These are phyloP conservation scores for Moesziomyces globuligerus DNA, from an alignment of 1,284 basidiomycete species.

Conservation along the genomic window DNA sequence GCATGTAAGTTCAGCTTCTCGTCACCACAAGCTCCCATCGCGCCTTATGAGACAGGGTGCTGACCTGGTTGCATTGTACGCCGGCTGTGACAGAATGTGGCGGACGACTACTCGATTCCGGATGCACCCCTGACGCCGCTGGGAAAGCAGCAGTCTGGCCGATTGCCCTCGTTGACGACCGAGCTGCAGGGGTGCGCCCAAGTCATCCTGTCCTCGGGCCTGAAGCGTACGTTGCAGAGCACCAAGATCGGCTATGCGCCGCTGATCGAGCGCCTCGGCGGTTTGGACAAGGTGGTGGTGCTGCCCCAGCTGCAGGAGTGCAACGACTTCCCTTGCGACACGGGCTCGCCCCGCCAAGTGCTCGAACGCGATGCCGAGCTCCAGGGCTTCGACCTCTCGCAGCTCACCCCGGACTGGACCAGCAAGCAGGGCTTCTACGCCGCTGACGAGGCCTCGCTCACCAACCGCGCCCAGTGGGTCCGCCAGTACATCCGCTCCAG, in stretches of 20 bases:
- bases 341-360: slow-evolving; percentile 57
- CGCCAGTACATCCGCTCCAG: slow-evolving; percentile 63
- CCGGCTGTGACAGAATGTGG: slow-evolving; percentile 51
- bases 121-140: slow-evolving; percentile 65
- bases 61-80: neutral
- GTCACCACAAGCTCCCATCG: neutral
- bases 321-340: slow-evolving; percentile 65
- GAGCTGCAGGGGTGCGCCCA: slow-evolving; percentile 52
- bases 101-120: slow-evolving; percentile 57
- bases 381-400: slow-evolving; percentile 57
- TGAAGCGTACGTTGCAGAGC: slow-evolving; percentile 64
- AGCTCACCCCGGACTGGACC: slow-evolving; percentile 65
- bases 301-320: slow-evolving; percentile 66
- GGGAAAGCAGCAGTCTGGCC: slow-evolving; percentile 61
- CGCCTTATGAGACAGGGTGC: neutral
- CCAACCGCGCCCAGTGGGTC: slow-evolving; percentile 63
- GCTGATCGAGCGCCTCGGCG: slow-evolving; percentile 59
- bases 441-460: slow-evolving; percentile 55
- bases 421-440: slow-evolving; percentile 65
- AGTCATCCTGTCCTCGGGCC: slow-evolving; percentile 57
- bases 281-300: slow-evolving; percentile 48
- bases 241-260: slow-evolving; percentile 61
- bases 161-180: slow-evolving; percentile 47
- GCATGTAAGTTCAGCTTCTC: slow-evolving; percentile 43
- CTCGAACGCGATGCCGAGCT: slow-evolving; percentile 62